A percentile compares a stretch with the other conserved stretches of the same genome.
phyloP scores from a whole-genome alignment of 768 basidiomycete species.

The Lentinula detonsa region DNA sequence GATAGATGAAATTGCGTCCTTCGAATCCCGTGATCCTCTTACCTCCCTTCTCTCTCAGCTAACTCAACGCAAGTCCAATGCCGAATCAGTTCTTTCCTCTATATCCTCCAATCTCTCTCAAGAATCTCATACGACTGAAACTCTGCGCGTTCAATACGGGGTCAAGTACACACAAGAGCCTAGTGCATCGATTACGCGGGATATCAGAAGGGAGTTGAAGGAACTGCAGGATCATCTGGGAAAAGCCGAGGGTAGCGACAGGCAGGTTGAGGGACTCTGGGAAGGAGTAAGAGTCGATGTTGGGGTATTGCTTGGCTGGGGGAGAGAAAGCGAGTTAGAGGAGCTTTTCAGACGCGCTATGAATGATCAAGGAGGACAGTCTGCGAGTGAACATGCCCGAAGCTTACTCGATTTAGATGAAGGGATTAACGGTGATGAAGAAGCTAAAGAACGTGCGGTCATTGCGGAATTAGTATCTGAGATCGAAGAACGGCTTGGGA shows the following conservation, averaged over 20 bases:
- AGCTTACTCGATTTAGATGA: conserved; percentile 56
- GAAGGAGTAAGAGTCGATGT: conserved; percentile 62
- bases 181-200: conserved; percentile 65
- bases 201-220: conserved; percentile 73
- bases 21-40: conserved; percentile 67
- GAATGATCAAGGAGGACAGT: conserved; percentile 33
- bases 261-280: conserved; percentile 72
- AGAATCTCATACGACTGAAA: conserved; percentile 86
- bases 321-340: conserved; percentile 51
- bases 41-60: conserved; percentile 58
- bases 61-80: conserved; percentile 48
- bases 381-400: not conserved
- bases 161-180: conserved; percentile 86
- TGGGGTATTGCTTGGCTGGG: conserved; percentile 30
- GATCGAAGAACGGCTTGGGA: conserved; percentile 73
- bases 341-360: conserved; percentile 37
- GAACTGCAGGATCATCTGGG: conserved; percentile 65
- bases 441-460: conserved; percentile 66
- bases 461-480: conserved; percentile 62
- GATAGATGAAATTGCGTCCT: conserved; percentile 64
- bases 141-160: conserved; percentile 80
- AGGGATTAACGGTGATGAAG: conserved; percentile 54
- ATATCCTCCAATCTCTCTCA: conserved; percentile 65
- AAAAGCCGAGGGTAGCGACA: conserved; percentile 74
- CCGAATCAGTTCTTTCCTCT: conserved; percentile 55